These are phyloP conservation scores for Trichomonascaceae sp. DNA, from an alignment of 1,139 yeast species.

Conservation along the genomic window DNA sequence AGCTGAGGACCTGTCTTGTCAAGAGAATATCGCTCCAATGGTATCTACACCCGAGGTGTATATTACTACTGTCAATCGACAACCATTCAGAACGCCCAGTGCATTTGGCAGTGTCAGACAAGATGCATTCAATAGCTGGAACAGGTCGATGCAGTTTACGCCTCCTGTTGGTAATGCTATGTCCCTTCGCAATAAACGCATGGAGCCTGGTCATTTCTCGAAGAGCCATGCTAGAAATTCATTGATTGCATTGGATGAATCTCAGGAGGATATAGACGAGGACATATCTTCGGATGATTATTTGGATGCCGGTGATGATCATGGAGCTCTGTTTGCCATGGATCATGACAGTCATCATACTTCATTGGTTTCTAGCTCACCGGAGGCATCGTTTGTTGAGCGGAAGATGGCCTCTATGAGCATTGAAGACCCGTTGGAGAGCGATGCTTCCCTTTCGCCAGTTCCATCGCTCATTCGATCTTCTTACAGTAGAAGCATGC, in stretches of 20 bases:
- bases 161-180: constrained; percentile 25
- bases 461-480: constrained; percentile 28
- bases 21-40: constrained; percentile 7
- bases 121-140: constrained; percentile 23
- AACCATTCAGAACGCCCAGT: constrained; percentile 40
- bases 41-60: constrained; percentile 17
- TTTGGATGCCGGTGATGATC: constrained; percentile 13
- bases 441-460: constrained; percentile 21
- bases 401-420: constrained; percentile 6
- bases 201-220: not conserved
- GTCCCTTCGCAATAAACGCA: constrained; percentile 10
- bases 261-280: constrained; percentile 11
- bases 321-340: constrained; percentile 27
- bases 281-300: constrained; percentile 8
- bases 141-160: constrained; percentile 35
- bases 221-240: not conserved
- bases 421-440: constrained; percentile 13
- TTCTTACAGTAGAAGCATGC: constrained; percentile 6
- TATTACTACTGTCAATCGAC: constrained; percentile 32
- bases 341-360: constrained; percentile 17
- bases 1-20: constrained; percentile 17
- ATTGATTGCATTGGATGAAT: constrained; percentile 13
- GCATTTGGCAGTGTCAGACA: constrained; percentile 16
- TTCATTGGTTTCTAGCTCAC: constrained; percentile 1
- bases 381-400: not conserved